Percentiles rank a stretch among this genome's conserved stretches.
Evolutionary conservation across 2,329 filamentous ascomycete genomes (phyloP).

Genomic region (Dactylonectria macrodidyma): DNA sequence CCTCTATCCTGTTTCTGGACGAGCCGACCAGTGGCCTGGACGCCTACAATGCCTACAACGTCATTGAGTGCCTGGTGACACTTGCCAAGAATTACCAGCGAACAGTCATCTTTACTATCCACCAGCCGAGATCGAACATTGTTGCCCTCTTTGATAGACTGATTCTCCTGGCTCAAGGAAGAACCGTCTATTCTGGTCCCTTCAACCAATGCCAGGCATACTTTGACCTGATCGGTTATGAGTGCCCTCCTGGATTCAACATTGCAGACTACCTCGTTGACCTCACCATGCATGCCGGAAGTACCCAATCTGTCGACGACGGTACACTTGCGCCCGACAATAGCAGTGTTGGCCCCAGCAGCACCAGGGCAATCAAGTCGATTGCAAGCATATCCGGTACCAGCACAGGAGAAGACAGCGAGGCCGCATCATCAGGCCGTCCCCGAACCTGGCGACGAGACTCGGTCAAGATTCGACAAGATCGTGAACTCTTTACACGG

Average conservation of each 20-base stretch:
- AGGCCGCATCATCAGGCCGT: slow-evolving; percentile 72
- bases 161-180: slow-evolving; percentile 90
- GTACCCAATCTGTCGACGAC: slow-evolving; percentile 69
- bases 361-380: slow-evolving; percentile 90
- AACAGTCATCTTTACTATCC: slow-evolving; percentile 98
- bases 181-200: slow-evolving; percentile 93
- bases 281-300: slow-evolving; percentile 94
- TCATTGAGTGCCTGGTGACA: slow-evolving; percentile 94
- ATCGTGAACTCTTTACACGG: slow-evolving; percentile 90
- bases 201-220: slow-evolving; percentile 91
- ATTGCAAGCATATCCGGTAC: slow-evolving; percentile 86
- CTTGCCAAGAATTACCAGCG: slow-evolving; percentile 96
- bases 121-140: slow-evolving; percentile 98
- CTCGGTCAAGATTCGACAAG: slow-evolving; percentile 88
- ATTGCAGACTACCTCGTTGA: slow-evolving; percentile 99
- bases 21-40: slow-evolving; percentile 97
- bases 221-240: slow-evolving; percentile 92
- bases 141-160: slow-evolving; percentile 96
- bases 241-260: slow-evolving; percentile 96
- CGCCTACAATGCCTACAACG: slow-evolving; percentile 98
- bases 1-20: slow-evolving; percentile 96
- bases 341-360: slow-evolving; percentile 84
- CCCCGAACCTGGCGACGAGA: slow-evolving; percentile 81
- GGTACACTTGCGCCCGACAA: slow-evolving; percentile 68
- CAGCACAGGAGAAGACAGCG: slow-evolving; percentile 80